Evolutionary conservation across 306 rosid genomes (phyloP).

Genomic region (Crataegus laevigata): DNA sequence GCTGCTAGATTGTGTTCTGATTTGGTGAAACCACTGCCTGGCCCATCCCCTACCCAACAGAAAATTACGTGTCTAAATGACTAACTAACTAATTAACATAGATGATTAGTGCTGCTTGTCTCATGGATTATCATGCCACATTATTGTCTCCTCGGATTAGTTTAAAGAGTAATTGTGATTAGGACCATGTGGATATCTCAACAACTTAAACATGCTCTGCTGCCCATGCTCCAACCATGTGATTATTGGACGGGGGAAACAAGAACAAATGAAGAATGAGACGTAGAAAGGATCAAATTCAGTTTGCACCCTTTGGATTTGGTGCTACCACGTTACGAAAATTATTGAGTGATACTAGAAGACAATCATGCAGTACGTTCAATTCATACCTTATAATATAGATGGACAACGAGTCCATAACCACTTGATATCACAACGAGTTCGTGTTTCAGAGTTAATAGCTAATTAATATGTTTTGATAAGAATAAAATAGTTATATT

Average conservation of each 20-base stretch:
- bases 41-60: neutral
- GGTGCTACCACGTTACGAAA: neutral
- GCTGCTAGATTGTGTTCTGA: conserved; percentile 10
- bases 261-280: neutral
- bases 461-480: too few relatives aligned
- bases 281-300: neutral
- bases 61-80: neutral
- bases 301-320: neutral
- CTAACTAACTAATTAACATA: neutral
- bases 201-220: neutral
- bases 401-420: too few relatives aligned
- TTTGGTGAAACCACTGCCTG: neutral
- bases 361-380: too few relatives aligned
- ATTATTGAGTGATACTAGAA: neutral
- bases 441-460: too few relatives aligned
- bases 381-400: too few relatives aligned
- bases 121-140: neutral
- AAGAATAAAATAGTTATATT: too few relatives aligned
- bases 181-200: neutral
- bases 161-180: neutral
- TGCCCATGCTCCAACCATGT: conserved; percentile 31
- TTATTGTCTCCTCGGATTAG: neutral
- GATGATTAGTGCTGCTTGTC: neutral
- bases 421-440: neutral
- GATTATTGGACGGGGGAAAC: conserved; percentile 6